Base-by-base conservation (phyloP, 257 asterid species). In the Sherardia arvensis region DNA sequence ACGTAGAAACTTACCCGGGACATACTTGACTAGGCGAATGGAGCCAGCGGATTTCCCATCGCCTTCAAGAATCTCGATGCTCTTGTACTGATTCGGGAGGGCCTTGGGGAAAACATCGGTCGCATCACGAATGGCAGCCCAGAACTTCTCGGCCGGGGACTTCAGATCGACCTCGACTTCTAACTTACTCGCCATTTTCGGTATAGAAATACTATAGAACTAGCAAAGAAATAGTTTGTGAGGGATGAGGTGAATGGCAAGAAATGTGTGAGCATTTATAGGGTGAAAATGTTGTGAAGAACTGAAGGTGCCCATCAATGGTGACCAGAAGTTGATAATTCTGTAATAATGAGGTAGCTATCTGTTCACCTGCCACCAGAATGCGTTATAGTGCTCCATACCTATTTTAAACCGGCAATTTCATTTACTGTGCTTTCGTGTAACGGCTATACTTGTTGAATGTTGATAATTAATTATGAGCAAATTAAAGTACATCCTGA, bases 41-140 rank as follows among this genome's bases (percentile, higher is more conserved):
- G 93, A 78, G 69, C 85, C 93, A 12, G 64, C 83, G 1, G 95
- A 78, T 51, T 78, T 75, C 4, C 95, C 96, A 38, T 91, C 96
- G 6, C 97, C 97, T 77, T 85, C 91, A n/a, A 85, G 58, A n/a
- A 85, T 76, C 45, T 91, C 69, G 43, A 91, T 84, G 77, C 83
- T 79, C 64, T 83, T 65, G 72, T 79, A 87, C 33, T 79, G 81
- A 20, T 81, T 59, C 22, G 96, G 90, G 62, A 83, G 68, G 1
- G 85, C 91, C 80, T 91, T 85, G 58, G 97, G 97, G 65, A 91
- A 87, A 27, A 91, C 70, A 8, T 71, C 67, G 18, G 56, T 22
- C 7, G 96, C 84, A 11, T 87, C 95, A 68, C 65, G 80, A 38
- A 84, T 68, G 76, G 82, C 70, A 5, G 66, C 53, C 98, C 96